Evolutionary conservation across 306 rosid genomes (phyloP), one percentile per base, ranked within the genome.

Genomic region (Inga laurina): DNA sequence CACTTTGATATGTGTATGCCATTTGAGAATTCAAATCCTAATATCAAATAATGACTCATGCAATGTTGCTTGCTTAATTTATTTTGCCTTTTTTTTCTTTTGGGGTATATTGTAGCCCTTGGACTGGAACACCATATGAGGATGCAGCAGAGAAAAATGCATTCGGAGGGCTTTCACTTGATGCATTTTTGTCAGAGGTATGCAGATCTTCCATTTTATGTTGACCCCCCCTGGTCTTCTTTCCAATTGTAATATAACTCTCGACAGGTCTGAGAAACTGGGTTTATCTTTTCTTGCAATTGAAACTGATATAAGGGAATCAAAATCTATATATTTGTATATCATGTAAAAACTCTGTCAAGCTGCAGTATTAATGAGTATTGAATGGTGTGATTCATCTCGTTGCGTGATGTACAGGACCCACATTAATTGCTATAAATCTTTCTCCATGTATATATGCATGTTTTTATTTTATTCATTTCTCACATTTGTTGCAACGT

Each of bases 121-220:
- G 97, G 94, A 84, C 70, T 61, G 97, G 90, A 82, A 72, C 79
- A 72, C 97, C 91, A 48, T 97, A 87, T 24, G 90, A 84, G 81
- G 99, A 97, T 81, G 90, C 93, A 72, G 97, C 88, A 3, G 93
- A 96, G 88, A 88, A 59, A 86, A 92, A 92, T 81, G 94, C 97
- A 72, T 88, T 97, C 88, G 95, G 95, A 80, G 99, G 94, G 79
- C 78, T 97, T 51, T 89, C 93, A 46, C 87, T 92, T 88, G 95
- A 94, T 82, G 98, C 90, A 49, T 97, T 97, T 83, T 88, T 94
- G 83, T 91, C 99, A 21, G 85, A 88, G 79, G 79, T 75, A 16
- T 75, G 79, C n/a, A 4, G 19, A 21, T 52, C 34, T 11, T 3
- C 49, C 62, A 30, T 73, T 51, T 45, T 48, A 48, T 73, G 24